Percentiles rank a stretch among this genome's conserved stretches.
These are phyloP conservation scores for Trichoderma asperelloides DNA, from an alignment of 495 filamentous ascomycete species.

Conservation along the genomic window DNA sequence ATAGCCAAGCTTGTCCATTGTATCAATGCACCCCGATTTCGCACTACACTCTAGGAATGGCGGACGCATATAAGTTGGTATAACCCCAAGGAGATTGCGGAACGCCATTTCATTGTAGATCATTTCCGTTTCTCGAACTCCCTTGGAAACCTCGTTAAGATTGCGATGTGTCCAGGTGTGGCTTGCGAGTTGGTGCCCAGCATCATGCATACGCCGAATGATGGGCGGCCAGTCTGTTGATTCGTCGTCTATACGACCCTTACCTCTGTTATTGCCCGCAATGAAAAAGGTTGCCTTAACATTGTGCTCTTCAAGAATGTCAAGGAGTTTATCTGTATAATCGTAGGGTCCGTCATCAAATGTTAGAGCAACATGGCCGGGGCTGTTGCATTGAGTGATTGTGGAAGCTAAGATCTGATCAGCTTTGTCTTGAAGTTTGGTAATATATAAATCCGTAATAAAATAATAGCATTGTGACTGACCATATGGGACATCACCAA, in stretches of 20 bases:
- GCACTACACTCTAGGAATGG: slow-evolving; percentile 54
- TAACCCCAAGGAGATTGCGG: slow-evolving; percentile 57
- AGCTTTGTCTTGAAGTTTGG: background rate
- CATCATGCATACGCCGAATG: slow-evolving; percentile 48
- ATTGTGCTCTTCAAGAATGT: slow-evolving; percentile 49
- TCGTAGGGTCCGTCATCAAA: slow-evolving; percentile 59
- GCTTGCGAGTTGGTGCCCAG: slow-evolving; percentile 63
- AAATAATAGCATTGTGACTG: background rate
- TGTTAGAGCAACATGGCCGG: slow-evolving; percentile 47
- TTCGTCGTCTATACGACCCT: slow-evolving; percentile 32
- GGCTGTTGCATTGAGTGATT: background rate
- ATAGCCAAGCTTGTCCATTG: slow-evolving; percentile 49
- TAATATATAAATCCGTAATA: background rate
- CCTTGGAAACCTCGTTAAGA: slow-evolving; percentile 38
- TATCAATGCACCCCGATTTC: slow-evolving; percentile 35
- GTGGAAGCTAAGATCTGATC: background rate
- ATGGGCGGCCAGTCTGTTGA: slow-evolving; percentile 35
- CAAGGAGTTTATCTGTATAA: slow-evolving; percentile 53
- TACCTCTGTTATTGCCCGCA: slow-evolving; percentile 53
- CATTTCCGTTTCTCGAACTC: slow-evolving; percentile 48
- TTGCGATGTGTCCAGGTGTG: slow-evolving; percentile 68
- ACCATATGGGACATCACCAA: slow-evolving; percentile 12
- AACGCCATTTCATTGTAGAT: slow-evolving; percentile 61
- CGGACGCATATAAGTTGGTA: slow-evolving; percentile 72
- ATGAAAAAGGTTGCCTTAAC: slow-evolving; percentile 63